Evolutionary conservation across 1,139 yeast species (phyloP), one percentile per base, ranked within the genome.

Genomic region (Saccharomyces hybrid): DNA sequence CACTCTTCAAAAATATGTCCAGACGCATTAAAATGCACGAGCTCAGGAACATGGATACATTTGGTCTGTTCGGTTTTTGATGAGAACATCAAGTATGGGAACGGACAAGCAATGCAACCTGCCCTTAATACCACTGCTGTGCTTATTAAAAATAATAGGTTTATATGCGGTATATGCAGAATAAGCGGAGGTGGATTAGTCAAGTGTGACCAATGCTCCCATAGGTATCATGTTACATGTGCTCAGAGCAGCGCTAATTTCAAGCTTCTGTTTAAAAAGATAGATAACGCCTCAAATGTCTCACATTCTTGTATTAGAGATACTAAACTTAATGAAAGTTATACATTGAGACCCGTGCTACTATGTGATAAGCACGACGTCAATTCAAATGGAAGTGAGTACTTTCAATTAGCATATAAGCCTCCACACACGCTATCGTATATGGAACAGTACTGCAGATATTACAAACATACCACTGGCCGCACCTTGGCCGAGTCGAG

Each of bases 41-140:
- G 68, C 14, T 81, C 78, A 34, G 87, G 88, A 1, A 76, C 77
- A 56, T 91, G 98, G 98, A 84, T 86, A 44, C 98, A 91, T 72
- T 74, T 86, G 5, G 61, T 82, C 4, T 91, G 99, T 71, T 86
- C 95, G 0, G 56, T 88, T 0, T 84, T 84, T 68, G 74, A 70
- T 12, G 70, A 75, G 0, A 72, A 69, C 24, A 67, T 78, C 12
- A 68, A 67, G 24, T 80, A 78, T 64, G 80, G 76, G 0, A 71
- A 75, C 57, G 56, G 75, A 0, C 58, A 62, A 1, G 55, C 67
- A 2, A 56, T 81, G 54, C 83, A 81, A 55, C 84, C 84, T 0
- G 70, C 79, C 2, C 51, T 62, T 19, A 74, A 75, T 7, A 54
- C 60, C 1, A n/a, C 14, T 16, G 4, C 2, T 8, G 58, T 54